These are phyloP conservation scores for Drosera capensis DNA, from an alignment of 148 eudicot genomes.

Conservation along the genomic window DNA sequence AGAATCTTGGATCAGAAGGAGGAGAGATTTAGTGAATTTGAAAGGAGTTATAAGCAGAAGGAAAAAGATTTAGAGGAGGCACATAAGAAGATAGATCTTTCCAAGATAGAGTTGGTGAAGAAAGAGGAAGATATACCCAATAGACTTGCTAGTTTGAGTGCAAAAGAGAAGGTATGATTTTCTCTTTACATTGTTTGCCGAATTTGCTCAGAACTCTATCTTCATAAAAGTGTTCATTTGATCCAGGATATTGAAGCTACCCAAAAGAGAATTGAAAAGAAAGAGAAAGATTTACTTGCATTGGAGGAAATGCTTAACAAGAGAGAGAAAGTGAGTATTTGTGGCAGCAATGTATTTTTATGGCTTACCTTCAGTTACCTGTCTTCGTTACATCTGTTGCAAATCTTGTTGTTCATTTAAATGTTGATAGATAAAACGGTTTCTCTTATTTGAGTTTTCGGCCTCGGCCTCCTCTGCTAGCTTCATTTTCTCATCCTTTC, in stretches of 20 bases:
- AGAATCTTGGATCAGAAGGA: conserved; percentile 83
- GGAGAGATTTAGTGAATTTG: conserved; percentile 74
- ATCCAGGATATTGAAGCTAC: conserved; percentile 53
- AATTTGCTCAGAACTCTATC: neutral
- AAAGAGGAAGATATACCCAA: conserved; percentile 66
- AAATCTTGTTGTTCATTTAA: too few relatives aligned
- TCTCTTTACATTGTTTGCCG: neutral
- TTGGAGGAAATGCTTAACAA: conserved; percentile 47
- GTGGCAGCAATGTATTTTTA: neutral
- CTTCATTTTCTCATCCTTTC: too few relatives aligned
- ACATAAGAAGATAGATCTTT: conserved; percentile 50
- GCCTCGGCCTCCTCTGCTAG: too few relatives aligned
- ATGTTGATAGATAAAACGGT: too few relatives aligned
- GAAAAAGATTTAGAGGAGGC: conserved; percentile 54
- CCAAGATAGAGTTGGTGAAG: conserved; percentile 39
- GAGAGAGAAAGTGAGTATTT: conserved; percentile 47
- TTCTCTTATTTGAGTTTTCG: too few relatives aligned
- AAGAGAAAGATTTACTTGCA: conserved; percentile 52
- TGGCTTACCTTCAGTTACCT: neutral
- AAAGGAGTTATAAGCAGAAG: conserved; percentile 44
- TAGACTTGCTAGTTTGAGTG: conserved; percentile 30
- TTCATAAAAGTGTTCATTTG: neutral
- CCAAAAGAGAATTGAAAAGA: conserved; percentile 36
- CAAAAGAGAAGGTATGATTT: conserved; percentile 59
- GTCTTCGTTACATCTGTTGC: neutral